Evolutionary conservation across 805 yeast species (phyloP).

Genomic region (Myxozyma udenii): DNA sequence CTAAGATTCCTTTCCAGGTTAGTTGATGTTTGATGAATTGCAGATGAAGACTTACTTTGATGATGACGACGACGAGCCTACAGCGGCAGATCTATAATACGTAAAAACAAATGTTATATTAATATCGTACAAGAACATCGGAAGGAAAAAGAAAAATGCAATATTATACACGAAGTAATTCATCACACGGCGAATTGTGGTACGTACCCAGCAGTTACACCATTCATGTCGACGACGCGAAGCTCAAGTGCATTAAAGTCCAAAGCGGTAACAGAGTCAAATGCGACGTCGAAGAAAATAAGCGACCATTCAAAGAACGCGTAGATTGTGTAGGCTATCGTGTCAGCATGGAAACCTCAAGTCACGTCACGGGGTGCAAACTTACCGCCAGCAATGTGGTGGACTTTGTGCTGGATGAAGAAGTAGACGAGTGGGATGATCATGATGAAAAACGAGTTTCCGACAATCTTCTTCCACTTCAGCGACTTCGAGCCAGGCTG

Average conservation of each 20-base stretch:
- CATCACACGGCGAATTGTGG: slow-evolving; percentile 20
- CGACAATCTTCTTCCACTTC: slow-evolving; percentile 50
- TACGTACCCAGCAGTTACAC: slow-evolving; percentile 33
- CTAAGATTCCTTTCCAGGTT: background rate
- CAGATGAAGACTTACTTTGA: background rate
- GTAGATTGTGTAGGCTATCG: slow-evolving; percentile 79
- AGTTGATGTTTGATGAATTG: background rate
- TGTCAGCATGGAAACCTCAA: background rate
- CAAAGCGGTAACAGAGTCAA: slow-evolving; percentile 71
- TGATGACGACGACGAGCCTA: slow-evolving; percentile 2
- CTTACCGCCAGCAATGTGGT: slow-evolving; percentile 64
- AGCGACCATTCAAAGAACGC: slow-evolving; percentile 94
- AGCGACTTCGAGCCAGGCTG: slow-evolving; percentile 49
- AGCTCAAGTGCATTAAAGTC: slow-evolving; percentile 70
- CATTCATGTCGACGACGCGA: slow-evolving; percentile 35
- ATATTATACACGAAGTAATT: background rate
- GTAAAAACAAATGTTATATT: slow-evolving; percentile 1
- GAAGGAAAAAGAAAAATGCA: background rate
- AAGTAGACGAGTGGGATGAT: slow-evolving; percentile 80
- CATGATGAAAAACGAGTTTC: slow-evolving; percentile 62
- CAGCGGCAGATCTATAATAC: slow-evolving; percentile 9
- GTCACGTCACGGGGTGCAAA: background rate
- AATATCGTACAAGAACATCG: background rate
- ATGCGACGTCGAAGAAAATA: slow-evolving; percentile 75
- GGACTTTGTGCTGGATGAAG: slow-evolving; percentile 90